Evolutionary conservation across 345 rosid genomes (phyloP), one percentile per base, ranked within the genome.

Genomic region (Citrus hindsii): DNA sequence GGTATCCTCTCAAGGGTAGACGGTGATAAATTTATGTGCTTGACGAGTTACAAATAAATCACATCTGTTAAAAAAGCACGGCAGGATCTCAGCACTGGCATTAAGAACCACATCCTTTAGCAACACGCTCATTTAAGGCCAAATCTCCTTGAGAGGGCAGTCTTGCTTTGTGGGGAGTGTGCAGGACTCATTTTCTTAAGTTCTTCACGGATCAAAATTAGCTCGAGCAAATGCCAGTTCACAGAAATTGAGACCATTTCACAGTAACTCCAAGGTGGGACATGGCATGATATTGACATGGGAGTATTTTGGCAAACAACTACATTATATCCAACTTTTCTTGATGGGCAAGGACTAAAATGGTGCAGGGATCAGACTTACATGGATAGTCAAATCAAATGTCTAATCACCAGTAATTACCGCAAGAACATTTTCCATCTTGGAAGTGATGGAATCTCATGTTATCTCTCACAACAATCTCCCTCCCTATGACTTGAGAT

Each of bases 391-490:
- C 76, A 68, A 51, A 51, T 65, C 48, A 22, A 24, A 59, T 16
- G 61, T 69, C 24, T 58, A 79, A 38, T 92, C 88, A 94, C 97
- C 97, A 94, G 82, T 88, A 92, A 77, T 86, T 79, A 73, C 91
- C 89, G 59, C 98, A 92, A 16, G 97, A 91, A 82, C 97, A 92
- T 32, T 38, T 76, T 38, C 98, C 97, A 60, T 74, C 87, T 24
- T 32, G 79, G 80, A 92, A 94, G 88, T 91, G 94, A 83, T 90
- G 98, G 82, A 91, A 90, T 73, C 95, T 89, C 88, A 86, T 79
- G 79, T 82, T 90, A 81, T 93, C 97, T 72, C 97, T 86, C 74
- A 93, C 84, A 77, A 89, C 78, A 79, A 94, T 89, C 80, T 86
- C 87, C 76, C 90, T 86, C 51, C 88, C 83, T 5, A 79, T 77